Evolutionary conservation across 306 rosid genomes (phyloP), one percentile per base, ranked within the genome.

Genomic region (Trifolium dubium): DNA sequence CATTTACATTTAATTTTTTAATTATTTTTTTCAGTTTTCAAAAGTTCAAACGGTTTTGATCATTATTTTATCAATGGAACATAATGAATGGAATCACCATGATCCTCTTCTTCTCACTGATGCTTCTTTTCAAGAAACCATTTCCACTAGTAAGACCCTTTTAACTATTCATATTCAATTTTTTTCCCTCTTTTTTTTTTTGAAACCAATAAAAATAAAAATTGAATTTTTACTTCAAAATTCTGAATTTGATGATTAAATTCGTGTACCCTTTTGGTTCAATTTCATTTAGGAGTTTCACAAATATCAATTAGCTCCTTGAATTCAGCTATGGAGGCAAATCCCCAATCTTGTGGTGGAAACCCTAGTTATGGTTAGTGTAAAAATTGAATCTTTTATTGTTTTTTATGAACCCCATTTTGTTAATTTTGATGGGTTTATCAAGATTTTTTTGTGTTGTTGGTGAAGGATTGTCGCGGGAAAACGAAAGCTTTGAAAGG

Each of bases 101-200:
- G 90, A 85, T 67, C 92, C 92, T 75, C 92, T 85, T 83, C 95
- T 87, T 61, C 85, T 89, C 39, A 83, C 86, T 0, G 88, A 87
- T 80, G 85, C 77, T 69, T 83, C 88, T 75, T 68, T 65, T 30
- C 91, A 61, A 69, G 88, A 59, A 72, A 46, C 55, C 49, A 73
- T 83, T 63, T 72, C 79, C 46, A 61, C 67, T 60, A 2, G 66
- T 60, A 32, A 60, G 66, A 60, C 4, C 43, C 19, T 30, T 60
- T 60, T 28, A 23, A 23, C 8, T 13, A 44, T 44, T 14, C 13
- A 44, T 7, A 39, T 39, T 23, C 23, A 23, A 23, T 23, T 5
- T 35, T 35, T 41, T 8, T 11, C 23, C 23, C 23, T 23, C 23
- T 23, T 23, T 23, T 0, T 14, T 46, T 47, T 49, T n/a, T n/a